Percentiles rank a stretch among this genome's conserved stretches.
Conservation (phyloP, 1,284 basidiomycete genomes). For the Ceratobasidium sp. region DNA sequence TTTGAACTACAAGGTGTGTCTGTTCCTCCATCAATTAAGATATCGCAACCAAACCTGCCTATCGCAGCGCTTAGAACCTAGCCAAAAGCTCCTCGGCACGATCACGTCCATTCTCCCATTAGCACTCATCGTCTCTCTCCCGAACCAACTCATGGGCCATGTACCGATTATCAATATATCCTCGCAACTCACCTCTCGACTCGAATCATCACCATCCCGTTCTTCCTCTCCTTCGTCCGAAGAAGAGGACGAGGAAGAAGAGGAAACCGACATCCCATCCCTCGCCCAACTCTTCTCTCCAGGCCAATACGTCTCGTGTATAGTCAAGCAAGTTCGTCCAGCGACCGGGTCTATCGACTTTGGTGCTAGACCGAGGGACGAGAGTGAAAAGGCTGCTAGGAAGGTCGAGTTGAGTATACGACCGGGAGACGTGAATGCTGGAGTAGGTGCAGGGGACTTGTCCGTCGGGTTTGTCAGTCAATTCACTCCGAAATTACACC, state of each 20-base stretch:
- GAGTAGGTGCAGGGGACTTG: constrained; percentile 81
- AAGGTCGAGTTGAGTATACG: constrained; percentile 89
- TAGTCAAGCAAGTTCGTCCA: constrained; percentile 72
- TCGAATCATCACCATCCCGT: constrained; percentile 48
- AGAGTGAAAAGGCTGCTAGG: constrained; percentile 69
- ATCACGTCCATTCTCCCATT: constrained; percentile 89
- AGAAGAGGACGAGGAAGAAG: constrained; percentile 59
- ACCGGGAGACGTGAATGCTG: constrained; percentile 86
- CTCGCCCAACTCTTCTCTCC: constrained; percentile 77
- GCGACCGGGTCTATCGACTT: constrained; percentile 61
- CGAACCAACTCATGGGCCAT: constrained; percentile 94
- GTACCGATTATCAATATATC: constrained; percentile 96
- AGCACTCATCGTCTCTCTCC: constrained; percentile 90
- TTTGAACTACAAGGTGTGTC: constrained; percentile 87
- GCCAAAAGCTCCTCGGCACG: constrained; percentile 81
- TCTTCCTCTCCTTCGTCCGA: constrained; percentile 51
- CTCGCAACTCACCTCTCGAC: constrained; percentile 75
- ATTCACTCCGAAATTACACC: constrained; percentile 18
- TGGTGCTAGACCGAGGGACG: constrained; percentile 64
- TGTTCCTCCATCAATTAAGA: background rate
- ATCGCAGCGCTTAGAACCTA: constrained; percentile 75
- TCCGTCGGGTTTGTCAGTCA: constrained; percentile 71
- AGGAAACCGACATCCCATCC: constrained; percentile 61
- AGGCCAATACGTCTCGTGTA: constrained; percentile 86
- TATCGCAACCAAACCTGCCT: background rate